Base-by-base conservation (phyloP, 306 rosid species). In the Quercus glauca region DNA sequence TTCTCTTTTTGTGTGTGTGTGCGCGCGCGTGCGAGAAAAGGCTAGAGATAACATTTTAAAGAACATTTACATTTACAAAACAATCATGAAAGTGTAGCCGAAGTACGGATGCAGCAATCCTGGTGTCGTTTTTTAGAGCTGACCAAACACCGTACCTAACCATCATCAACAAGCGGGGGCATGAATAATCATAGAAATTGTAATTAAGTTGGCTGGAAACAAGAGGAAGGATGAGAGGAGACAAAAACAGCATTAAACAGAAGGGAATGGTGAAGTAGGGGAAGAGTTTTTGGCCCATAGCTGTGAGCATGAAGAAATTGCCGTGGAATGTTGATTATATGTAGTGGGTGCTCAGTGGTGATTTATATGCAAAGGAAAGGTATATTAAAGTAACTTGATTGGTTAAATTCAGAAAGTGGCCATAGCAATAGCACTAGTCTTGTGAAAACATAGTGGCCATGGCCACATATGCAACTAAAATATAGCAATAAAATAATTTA, bases 21-120 rank as follows among this genome's bases (percentile, higher is more conserved):
- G n/a, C n/a, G n/a, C n/a, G n/a, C n/a, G n/a, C n/a, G n/a, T n/a
- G n/a, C n/a, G 43, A 37, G 43, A 14, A 45, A 68, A 60, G 43
- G 55, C n/a, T 4, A 59, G 74, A 74, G 55, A 33, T 74, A 61
- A 37, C 6, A 18, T 51, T 45, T 11, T 1, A 3, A 35, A 71
- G 25, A 25, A 41, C 4, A 35, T 23, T 37, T 81, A 89, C 96
- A 45, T 89, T 58, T 15, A 92, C 96, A 19, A 92, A 85, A 81
- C 97, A 92, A 43, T 92, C 96, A 10, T 92, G 97, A 20, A 92
- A 92, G 67, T 88, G 91, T 88, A 92, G 31, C 23, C 93, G 96
- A 80, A 92, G 92, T 23, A 92, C 85, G 57, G 97, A 92, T 0
- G 93, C 97, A 1, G 91, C 89, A 81, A 92, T 89, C 71, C 96